Percentiles rank a stretch among this genome's conserved stretches.
phyloP scores from a whole-genome alignment of 1,284 basidiomycete species.

The Pholiota adiposa region DNA sequence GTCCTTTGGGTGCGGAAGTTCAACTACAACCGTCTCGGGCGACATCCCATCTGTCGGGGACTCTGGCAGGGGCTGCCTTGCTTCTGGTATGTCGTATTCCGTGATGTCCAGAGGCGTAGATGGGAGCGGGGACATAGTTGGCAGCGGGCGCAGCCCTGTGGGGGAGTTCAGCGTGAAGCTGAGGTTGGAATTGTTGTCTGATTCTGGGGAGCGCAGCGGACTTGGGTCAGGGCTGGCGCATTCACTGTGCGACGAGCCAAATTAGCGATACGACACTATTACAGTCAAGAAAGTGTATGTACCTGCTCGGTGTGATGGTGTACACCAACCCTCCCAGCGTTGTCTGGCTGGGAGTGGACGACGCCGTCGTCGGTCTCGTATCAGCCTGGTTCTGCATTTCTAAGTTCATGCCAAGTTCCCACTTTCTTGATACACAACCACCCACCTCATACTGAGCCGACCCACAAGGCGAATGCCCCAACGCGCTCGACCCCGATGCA shows the following conservation, averaged over 20 bases:
- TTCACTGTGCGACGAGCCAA: slow-evolving; percentile 10
- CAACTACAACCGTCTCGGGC: slow-evolving; percentile 19
- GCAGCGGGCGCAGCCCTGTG: slow-evolving; percentile 14
- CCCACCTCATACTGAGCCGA: slow-evolving; percentile 18
- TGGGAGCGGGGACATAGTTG: slow-evolving; percentile 27
- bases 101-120: slow-evolving; percentile 27
- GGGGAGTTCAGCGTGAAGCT: neutral
- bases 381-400: slow-evolving; percentile 9
- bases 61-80: slow-evolving; percentile 26
- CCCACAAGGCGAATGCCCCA: slow-evolving; percentile 14
- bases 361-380: slow-evolving; percentile 27
- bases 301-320: slow-evolving; percentile 26
- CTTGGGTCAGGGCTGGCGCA: slow-evolving; percentile 23
- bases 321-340: slow-evolving; percentile 14
- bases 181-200: neutral
- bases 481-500: slow-evolving; percentile 20
- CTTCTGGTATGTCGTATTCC: slow-evolving; percentile 30
- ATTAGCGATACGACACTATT: neutral
- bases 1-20: slow-evolving; percentile 2
- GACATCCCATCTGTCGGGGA: slow-evolving; percentile 19
- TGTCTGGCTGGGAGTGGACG: slow-evolving; percentile 14
- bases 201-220: slow-evolving; percentile 25
- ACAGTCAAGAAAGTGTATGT: neutral
- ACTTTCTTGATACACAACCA: neutral
- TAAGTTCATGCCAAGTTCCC: too few relatives aligned